These are phyloP conservation scores for Tetrahymena borealis DNA, from an alignment of 73 alveolate species.

Conservation along the genomic window DNA sequence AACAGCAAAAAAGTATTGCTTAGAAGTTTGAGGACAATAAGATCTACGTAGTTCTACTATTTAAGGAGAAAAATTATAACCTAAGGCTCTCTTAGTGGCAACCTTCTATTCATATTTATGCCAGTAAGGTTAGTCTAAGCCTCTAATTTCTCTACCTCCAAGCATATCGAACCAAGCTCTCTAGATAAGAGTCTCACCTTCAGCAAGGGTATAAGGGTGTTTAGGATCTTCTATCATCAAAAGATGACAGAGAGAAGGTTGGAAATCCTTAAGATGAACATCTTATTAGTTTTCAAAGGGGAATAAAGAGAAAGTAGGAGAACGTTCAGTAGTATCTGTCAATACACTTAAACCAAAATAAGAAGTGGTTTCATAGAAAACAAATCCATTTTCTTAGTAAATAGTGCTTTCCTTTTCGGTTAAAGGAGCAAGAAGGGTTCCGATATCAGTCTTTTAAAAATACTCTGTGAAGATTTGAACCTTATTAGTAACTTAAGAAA, in stretches of 20 bases:
- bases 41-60: neutral
- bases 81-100: neutral
- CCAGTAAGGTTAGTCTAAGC: slow-evolving; percentile 15
- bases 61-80: neutral
- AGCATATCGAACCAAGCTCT: slow-evolving; percentile 1
- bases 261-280: slow-evolving; percentile 3
- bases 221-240: slow-evolving; percentile 6
- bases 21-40: neutral
- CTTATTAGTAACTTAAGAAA: neutral
- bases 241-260: slow-evolving; percentile 26
- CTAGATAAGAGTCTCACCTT: slow-evolving; percentile 12
- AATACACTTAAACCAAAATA: slow-evolving; percentile 21
- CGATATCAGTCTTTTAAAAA: slow-evolving; percentile 10
- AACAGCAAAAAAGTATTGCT: neutral
- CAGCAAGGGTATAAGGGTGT: neutral
- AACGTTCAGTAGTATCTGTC: slow-evolving; percentile 46
- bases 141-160: slow-evolving; percentile 37
- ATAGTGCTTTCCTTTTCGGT: slow-evolving; percentile 10
- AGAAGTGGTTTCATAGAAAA: slow-evolving; percentile 25
- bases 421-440: neutral
- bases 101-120: neutral
- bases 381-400: slow-evolving; percentile 3
- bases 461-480: slow-evolving; percentile 1
- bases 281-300: slow-evolving; percentile 28
- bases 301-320: slow-evolving; percentile 37